Evolutionary conservation across 345 rosid species (phyloP), one percentile per base, ranked within the genome.

Genomic region (Linum tenue): DNA sequence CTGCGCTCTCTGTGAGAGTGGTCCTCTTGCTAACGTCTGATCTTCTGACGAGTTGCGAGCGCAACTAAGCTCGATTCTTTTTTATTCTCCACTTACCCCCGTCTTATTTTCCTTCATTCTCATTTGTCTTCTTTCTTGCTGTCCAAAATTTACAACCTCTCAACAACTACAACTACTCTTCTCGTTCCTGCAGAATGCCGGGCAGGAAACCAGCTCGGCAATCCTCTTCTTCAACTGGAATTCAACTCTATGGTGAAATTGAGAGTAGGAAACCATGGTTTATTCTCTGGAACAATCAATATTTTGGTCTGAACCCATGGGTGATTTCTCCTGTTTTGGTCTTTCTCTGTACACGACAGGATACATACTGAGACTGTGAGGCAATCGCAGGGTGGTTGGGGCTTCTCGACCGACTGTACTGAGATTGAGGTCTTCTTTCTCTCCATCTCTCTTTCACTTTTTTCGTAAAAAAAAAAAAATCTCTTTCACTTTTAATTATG

Each of bases 181-280:
- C 12, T n/a, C n/a, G 14, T 48, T 48, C 12, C 10, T 48, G 8
- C 53, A 48, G 8, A 15, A 11, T 48, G 8, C 53, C 53, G 14
- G 44, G 69, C 39, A 60, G 50, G 65, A 81, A 67, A 72, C 88
- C 76, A 64, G 70, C 83, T 51, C 81, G 73, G 69, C 60, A 70
- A 0, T 64, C 78, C 50, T 68, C 97, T 66, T 55, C 88, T n/a
- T n/a, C n/a, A n/a, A n/a, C n/a, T 5, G 85, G 87, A 53, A 76
- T 90, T 69, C 89, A 84, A 67, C 75, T 85, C 41, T 94, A 94
- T 67, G 77, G 89, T 66, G 89, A 94, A 76, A 88, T 94, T 74
- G 99, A 94, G 77, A 90, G 96, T 96, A 82, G 64, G 14, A n/a
- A 41, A 65, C 5, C 56, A 59, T 50, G 39, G 15, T 31, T 22